phyloP scores from a whole-genome alignment of 2,329 filamentous ascomycete genomes.

The Beauveria varroae region DNA sequence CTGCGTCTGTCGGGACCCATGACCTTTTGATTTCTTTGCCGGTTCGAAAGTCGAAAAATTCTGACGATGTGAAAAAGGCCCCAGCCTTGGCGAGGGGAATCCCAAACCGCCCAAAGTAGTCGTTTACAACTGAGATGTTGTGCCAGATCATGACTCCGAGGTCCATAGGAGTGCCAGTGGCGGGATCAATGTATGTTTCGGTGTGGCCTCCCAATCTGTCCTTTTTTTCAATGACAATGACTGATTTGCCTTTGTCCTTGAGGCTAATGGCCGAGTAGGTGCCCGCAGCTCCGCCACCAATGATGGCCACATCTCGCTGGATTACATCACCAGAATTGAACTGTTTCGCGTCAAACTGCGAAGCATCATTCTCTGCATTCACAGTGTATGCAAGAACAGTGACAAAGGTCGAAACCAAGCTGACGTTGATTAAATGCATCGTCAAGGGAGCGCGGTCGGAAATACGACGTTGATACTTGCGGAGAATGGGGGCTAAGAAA shows the following conservation, averaged over 20 bases:
- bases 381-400: too few relatives aligned
- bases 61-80: too few relatives aligned
- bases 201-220: conserved; percentile 2
- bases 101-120: background rate
- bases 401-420: too few relatives aligned
- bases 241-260: conserved; percentile 26
- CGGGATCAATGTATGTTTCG: background rate
- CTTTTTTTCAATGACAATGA: conserved; percentile 33
- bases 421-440: too few relatives aligned
- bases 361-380: too few relatives aligned
- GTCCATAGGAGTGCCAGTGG: background rate
- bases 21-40: too few relatives aligned
- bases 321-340: background rate
- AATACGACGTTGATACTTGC: too few relatives aligned
- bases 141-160: background rate
- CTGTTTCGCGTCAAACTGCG: background rate
- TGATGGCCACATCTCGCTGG: background rate
- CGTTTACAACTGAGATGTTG: background rate
- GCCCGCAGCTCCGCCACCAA: conserved; percentile 33
- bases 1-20: too few relatives aligned
- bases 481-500: too few relatives aligned
- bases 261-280: conserved; percentile 32
- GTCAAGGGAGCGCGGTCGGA: too few relatives aligned
- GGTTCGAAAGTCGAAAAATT: too few relatives aligned
- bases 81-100: too few relatives aligned